Evolutionary conservation across 257 asterid species (phyloP), one percentile per base, ranked within the genome.

Genomic region (Lantana camara): DNA sequence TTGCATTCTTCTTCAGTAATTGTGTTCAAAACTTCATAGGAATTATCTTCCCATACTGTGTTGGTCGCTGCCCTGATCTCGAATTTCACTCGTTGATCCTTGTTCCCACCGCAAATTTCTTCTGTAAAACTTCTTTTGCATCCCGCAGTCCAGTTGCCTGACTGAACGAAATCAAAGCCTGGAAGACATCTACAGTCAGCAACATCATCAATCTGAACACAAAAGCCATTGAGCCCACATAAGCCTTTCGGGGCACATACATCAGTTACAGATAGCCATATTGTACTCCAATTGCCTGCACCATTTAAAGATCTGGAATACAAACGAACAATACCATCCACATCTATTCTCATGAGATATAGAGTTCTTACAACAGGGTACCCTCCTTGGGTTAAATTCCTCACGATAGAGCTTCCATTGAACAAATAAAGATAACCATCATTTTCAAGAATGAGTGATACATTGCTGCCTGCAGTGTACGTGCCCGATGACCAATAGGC

Each of bases 211-310:
- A 46, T 40, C 10, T 4, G 42, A 27, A 54, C 41, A 57, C 88
- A 83, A 50, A 14, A 85, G 47, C 81, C 55, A 23, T 83, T 83
- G 21, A 77, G 27, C 49, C 95, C 88, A 49, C 95, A 86, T 11
- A 61, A 3, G 9, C 91, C 90, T 54, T 32, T 69, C 1, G 90
- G 86, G 19, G 0, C 49, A 37, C 94, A 85, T 45, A 24, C 22
- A 20, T 79, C 68, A 0, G 14, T 0, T 4, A 80, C 42, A 49
- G 70, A 15, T 2, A 66, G 5, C 80, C 73, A 81, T 8, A 15
- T 23, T 1, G 4, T 9, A 0, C 56, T 55, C 85, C 80, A 73
- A 12, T 64, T 64, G 1, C 68, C 75, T 23, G 12, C 49, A 3
- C 13, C 23, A 9, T 65, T 29, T 44, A 73, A 10, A 0, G 82